Evolutionary conservation across 495 filamentous ascomycete species (phyloP).

Genomic region (Daldinia bambusicola): DNA sequence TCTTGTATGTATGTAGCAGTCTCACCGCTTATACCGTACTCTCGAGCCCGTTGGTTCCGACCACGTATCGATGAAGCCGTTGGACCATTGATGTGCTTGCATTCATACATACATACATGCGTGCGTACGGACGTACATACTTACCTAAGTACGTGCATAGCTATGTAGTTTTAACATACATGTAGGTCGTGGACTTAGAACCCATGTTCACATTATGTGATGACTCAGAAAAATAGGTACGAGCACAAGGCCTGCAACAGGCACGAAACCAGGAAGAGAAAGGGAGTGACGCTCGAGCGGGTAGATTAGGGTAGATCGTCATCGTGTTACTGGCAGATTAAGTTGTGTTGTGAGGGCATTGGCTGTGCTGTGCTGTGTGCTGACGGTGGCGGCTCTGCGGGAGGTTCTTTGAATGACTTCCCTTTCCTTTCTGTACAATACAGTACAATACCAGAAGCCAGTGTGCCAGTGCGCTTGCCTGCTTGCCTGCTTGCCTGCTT

Average conservation of each 20-base stretch:
- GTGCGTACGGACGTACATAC: too few species aligned
- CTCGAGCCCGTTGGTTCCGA: slow-evolving; percentile 16
- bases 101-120: too few species aligned
- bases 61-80: slow-evolving; percentile 17
- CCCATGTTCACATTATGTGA: slow-evolving; percentile 12
- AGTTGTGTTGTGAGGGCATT: neutral
- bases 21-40: slow-evolving; percentile 9
- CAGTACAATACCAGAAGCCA: too few species aligned
- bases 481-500: too few species aligned
- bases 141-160: too few species aligned
- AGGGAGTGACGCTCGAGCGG: slow-evolving; percentile 21
- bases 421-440: neutral
- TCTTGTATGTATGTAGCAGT: slow-evolving; percentile 28
- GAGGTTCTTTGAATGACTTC: slow-evolving; percentile 33
- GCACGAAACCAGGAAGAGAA: slow-evolving; percentile 19
- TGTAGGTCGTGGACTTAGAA: slow-evolving; percentile 25
- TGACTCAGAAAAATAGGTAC: slow-evolving; percentile 28
- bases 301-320: slow-evolving; percentile 41
- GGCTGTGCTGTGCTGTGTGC: neutral
- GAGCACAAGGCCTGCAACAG: slow-evolving; percentile 7
- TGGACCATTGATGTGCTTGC: neutral
- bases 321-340: slow-evolving; percentile 15
- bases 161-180: neutral
- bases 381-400: slow-evolving; percentile 39
- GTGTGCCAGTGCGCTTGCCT: too few species aligned